Conservation (phyloP, 306 rosid species). For the Quercus suber region DNA sequence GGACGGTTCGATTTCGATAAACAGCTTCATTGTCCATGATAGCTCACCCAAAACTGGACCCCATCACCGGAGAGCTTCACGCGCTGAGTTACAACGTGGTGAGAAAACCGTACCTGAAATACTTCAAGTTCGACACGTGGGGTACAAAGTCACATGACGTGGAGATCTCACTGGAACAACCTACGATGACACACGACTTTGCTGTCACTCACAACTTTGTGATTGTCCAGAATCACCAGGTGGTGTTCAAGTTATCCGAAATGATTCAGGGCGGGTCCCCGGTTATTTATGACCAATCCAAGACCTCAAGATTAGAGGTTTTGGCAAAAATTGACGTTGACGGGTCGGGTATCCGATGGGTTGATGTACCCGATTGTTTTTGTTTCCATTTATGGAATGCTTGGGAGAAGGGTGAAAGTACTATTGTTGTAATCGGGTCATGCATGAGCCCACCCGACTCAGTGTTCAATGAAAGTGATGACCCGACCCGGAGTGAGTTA, state of each 20-base stretch:
- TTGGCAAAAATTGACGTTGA: slow-evolving; percentile 38
- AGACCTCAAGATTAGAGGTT: slow-evolving; percentile 61
- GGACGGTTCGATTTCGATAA: slow-evolving; percentile 52
- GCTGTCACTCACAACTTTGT: slow-evolving; percentile 64
- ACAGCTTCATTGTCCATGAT: slow-evolving; percentile 64
- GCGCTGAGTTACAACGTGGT: slow-evolving; percentile 64
- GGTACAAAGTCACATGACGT: slow-evolving; percentile 58
- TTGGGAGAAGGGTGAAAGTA: slow-evolving; percentile 57
- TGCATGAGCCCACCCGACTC: slow-evolving; percentile 86
- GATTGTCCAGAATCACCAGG: slow-evolving; percentile 76
- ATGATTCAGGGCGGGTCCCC: slow-evolving; percentile 75
- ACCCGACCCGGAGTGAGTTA: slow-evolving; percentile 33
- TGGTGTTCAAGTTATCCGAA: slow-evolving; percentile 65
- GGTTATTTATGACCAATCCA: slow-evolving; percentile 48
- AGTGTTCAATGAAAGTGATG: slow-evolving; percentile 55
- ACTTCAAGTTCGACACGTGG: slow-evolving; percentile 41
- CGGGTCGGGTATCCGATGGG: slow-evolving; percentile 49
- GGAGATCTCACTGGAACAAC: slow-evolving; percentile 38
- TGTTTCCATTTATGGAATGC: slow-evolving; percentile 85
- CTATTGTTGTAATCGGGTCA: slow-evolving; percentile 52
- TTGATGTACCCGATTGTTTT: slow-evolving; percentile 53
- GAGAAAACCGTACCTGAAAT: slow-evolving; percentile 46
- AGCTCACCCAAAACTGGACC: slow-evolving; percentile 78
- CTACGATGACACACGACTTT: slow-evolving; percentile 84
- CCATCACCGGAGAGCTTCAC: slow-evolving; percentile 66